Evolutionary conservation across 2,329 filamentous ascomycete species (phyloP).

Genomic region (Atkinsonella texensis): DNA sequence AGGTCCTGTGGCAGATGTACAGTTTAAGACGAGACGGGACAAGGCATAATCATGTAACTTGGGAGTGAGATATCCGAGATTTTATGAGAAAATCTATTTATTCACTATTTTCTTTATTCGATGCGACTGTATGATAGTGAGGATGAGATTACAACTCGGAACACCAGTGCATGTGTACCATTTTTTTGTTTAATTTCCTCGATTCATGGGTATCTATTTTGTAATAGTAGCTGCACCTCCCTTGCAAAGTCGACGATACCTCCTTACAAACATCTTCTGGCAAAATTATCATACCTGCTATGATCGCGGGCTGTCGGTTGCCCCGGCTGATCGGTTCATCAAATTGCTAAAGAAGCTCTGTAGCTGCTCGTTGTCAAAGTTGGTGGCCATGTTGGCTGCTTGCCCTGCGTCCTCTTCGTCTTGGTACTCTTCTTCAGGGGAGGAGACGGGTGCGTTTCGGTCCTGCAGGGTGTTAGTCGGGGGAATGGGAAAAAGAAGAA

Average conservation of each 20-base stretch:
- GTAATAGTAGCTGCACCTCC: constrained; percentile 13
- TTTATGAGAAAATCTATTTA: too few relatives aligned
- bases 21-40: constrained; percentile 12
- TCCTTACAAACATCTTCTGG: background rate
- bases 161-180: too few relatives aligned
- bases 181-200: constrained; percentile 1
- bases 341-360: constrained; percentile 48
- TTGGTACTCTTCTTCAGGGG: constrained; percentile 22
- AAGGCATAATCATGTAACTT: constrained; percentile 6
- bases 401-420: constrained; percentile 25
- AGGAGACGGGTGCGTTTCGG: constrained; percentile 40
- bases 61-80: background rate
- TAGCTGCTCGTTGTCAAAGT: constrained; percentile 41
- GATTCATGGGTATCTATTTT: constrained; percentile 31
- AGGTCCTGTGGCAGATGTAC: constrained; percentile 15
- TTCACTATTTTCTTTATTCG: background rate
- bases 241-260: background rate
- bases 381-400: constrained; percentile 29
- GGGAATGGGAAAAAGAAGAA: too few relatives aligned
- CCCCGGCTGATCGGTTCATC: constrained; percentile 39
- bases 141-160: too few relatives aligned
- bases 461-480: constrained; percentile 29
- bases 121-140: too few relatives aligned
- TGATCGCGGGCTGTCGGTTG: constrained; percentile 12
- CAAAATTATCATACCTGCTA: background rate